Evolutionary conservation across 2,329 filamentous ascomycete genomes (phyloP), one percentile per base, ranked within the genome.

Genomic region (Trichoderma koningiopsis): DNA sequence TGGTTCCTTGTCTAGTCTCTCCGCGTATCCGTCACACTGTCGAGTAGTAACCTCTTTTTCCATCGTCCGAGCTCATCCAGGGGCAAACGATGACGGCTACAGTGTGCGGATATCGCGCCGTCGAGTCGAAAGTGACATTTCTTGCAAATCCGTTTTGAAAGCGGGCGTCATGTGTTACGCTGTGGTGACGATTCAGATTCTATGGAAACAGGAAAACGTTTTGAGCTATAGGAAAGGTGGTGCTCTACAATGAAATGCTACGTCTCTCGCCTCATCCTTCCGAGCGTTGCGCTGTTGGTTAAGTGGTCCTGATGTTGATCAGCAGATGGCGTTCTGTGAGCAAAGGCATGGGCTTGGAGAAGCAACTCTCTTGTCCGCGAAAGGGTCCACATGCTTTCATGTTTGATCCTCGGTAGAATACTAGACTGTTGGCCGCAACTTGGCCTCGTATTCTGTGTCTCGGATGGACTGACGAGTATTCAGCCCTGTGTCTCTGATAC

Each of bases 91-190:
- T 47, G 52, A 24, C 60, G 43, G 37, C 31, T 55, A 24, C 35
- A 27, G 55, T 57, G 29, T n/a, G 29, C 40, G 40, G 53, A 29
- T 52, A 40, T 11, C 55, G 35, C 53, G 29, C 63, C 63, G 29
- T 58, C 63, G 29, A 49, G 8, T n/a, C 40, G 5, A 35, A 66
- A 57, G 29, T 55, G 63, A 35, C 53, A 49, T 58, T 43, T 55
- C 33, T 66, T 66, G 63, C 40, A 52, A 55, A 43, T 66, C 53
- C 47, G 37, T 29, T 47, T 58, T 66, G 53, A 47, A 35, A n/a
- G 37, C 6, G 22, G 49, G 24, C 64, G 55, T 52, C 64, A 67
- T 59, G 52, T 59, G 55, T 59, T 67, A 52, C 64, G 31, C 63
- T 24, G 24, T 40, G 29, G 16, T 43, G 40, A 52, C 40, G 64